Conservation (phyloP, 2,329 filamentous ascomycete species). For the Aurifilum marmelostoma region DNA sequence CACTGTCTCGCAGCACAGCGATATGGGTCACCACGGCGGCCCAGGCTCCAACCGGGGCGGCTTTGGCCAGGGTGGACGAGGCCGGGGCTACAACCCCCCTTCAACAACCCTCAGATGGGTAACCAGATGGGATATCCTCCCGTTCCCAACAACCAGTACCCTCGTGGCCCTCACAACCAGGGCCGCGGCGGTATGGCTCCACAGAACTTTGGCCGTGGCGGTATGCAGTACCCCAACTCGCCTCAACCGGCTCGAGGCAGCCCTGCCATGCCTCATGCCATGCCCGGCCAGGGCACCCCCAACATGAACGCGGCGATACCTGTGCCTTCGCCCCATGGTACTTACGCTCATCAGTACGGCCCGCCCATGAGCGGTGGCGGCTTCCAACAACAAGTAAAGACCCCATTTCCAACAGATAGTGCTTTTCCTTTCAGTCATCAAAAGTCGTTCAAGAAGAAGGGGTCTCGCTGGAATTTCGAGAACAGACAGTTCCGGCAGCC, state of each 20-base stretch:
- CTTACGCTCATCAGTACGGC: constrained; percentile 60
- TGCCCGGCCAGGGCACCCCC: constrained; percentile 64
- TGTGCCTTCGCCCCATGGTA: constrained; percentile 59
- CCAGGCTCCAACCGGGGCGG: constrained; percentile 61
- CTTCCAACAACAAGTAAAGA: constrained; percentile 65
- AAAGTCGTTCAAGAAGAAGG: constrained; percentile 47
- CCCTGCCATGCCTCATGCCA: constrained; percentile 66
- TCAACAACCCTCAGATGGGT: constrained; percentile 49
- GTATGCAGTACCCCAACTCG: constrained; percentile 63
- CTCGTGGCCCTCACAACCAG: constrained; percentile 40
- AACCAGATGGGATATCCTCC: constrained; percentile 52
- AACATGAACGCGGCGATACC: constrained; percentile 70
- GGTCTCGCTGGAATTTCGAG: constrained; percentile 51
- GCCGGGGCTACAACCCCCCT: constrained; percentile 43
- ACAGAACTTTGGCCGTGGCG: constrained; percentile 44
- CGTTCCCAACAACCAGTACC: constrained; percentile 37
- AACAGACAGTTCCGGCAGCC: constrained; percentile 44
- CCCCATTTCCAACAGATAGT: constrained; percentile 44
- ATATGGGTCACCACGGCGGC: constrained; percentile 66
- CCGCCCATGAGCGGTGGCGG: constrained; percentile 57
- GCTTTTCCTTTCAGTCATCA: constrained; percentile 41
- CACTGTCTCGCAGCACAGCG: constrained; percentile 78
- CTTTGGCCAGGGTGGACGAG: constrained; percentile 54
- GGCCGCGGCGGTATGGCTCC: constrained; percentile 54
- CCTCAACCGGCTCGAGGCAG: constrained; percentile 67